Evolutionary conservation across 2,329 filamentous ascomycete genomes (phyloP), one percentile per base, ranked within the genome.

Genomic region (Diaporthe velutina): DNA sequence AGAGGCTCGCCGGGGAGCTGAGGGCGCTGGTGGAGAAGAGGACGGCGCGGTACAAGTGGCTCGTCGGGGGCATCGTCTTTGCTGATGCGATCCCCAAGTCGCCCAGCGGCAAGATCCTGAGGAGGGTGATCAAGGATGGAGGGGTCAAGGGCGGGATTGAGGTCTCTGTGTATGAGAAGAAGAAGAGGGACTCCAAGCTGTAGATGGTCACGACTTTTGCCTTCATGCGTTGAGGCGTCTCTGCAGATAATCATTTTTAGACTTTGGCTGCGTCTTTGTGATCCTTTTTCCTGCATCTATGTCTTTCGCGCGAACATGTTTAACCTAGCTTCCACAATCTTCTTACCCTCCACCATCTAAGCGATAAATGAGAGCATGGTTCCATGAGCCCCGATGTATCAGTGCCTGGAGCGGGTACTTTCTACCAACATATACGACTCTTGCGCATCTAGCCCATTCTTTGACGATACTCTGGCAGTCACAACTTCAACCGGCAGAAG

Each of bases 11-110:
- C 2, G 81, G 86, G 42, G 87, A 90, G 22, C 88, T 95, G 64
- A 87, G 88, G 78, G 80, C 81, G 25, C 90, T 90, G 81, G 88
- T 94, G 70, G 88, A 91, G 67, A 85, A 87, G 79, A 88, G 88
- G 64, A 89, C 93, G 38, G 88, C 91, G 0, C 86, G 83, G 75
- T 90, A 91, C 78, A 95, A 95, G 83, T 88, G 91, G 81, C 85
- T 95, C 75, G 89, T 89, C 3, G 93, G 93, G 0, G 93, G 93
- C 0, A 89, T 95, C 19, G 84, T 89, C 28, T 94, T 94, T 80
- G 85, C 93, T 2, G 89, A 93, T 48, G 85, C 84, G 15, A 92
- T 95, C 45, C 93, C 93, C 10, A 95, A 93, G 85, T 94, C 93
- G 75, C 90, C 90, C 0, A 86, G 85, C 19, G 86, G 86, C 1